Evolutionary conservation across 2,329 filamentous ascomycete genomes (phyloP), one percentile per base, ranked within the genome.

Genomic region (Aspergillus unguis): DNA sequence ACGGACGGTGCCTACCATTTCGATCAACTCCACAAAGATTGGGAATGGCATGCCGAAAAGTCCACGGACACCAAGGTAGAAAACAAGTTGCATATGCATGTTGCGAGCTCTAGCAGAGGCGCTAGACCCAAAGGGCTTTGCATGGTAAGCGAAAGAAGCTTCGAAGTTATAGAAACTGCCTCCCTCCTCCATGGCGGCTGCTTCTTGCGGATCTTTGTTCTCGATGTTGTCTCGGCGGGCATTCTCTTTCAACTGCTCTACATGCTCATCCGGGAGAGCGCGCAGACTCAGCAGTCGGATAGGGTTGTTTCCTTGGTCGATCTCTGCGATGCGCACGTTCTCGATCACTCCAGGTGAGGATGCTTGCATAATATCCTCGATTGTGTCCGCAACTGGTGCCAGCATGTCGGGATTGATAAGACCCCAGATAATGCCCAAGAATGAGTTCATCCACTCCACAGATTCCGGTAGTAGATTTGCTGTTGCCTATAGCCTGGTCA

Each of bases 391-490:
- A 6, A 96, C 83, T 5, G 84, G 83, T n/a, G 84, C 78, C 70
- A 99, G 94, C 88, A 97, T 95, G 40, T 97, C 92, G 0, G 94
- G 92, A 65, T 97, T 95, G 58, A 96, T 85, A 3, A 97, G 77
- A 0, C 90, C 88, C 94, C 94, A 99, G 40, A 94, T 80, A 38
- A 96, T 82, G 1, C 82, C 83, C 3, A 97, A 72, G 46, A 94
- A 83, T 0, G 89, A 92, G 69, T 99, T 99, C 82, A 99, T 87
- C 94, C 94, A 97, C 68, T 92, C 87, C 5, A 95, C 92, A 0
- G 89, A 95, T 72, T 96, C 92, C 0, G 92, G 92, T 5, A 97
- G 86, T 28, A 97, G 77, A 64, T 96, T 96, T 29, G 87, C 85
- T 2, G 88, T 90, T 1, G 92, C 90, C 70, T 85, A 42, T 38